Base-by-base conservation (phyloP, 352 stramenopile species). In the Phytophthora sansomeana region DNA sequence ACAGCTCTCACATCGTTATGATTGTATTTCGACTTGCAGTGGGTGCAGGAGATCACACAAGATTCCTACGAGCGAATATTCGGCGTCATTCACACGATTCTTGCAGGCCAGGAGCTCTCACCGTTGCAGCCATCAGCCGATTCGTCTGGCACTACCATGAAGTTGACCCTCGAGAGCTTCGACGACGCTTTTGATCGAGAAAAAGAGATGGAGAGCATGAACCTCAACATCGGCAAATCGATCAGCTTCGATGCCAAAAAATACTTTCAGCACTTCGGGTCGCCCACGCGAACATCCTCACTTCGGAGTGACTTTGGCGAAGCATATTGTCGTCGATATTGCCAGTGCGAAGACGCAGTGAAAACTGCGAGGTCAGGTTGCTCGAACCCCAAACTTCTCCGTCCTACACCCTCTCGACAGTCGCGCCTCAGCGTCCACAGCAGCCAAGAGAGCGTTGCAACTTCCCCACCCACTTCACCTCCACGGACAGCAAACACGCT, bases 181-280 rank as follows among this genome's bases (percentile, higher is more conserved):
- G 46, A 58, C 17, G 49, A 72, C 38, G 33, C 52, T 6, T 70
- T 77, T 16, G 57, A 69, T 28, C 72, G 60, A 8, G 57, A 80
- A 36, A 64, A 48, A 41, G 48, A 62, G 26, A 29, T 71, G 47
- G 60, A 75, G 10, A 69, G 50, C 7, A 54, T 74, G 30, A 57
- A 63, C 16, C 41, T 80, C 14, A 63, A 66, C 16, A 59, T 77
- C 7, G 72, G 72, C 50, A 80, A 77, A 33, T 77, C 58, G 11
- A 73, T 80, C 39, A 24, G 38, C 49, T 77, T 80, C 51, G 56
- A 75, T 44, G 57, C 68, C 7, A 65, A 54, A 10, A 58, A 54
- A 33, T 77, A 75, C 32, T 58, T 80, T n/a, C 54, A 73, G 38
- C 49, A 68, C 29, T 64, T 63, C 33, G 67, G 67, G 9, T 64